Evolutionary conservation across 2,329 filamentous ascomycete species (phyloP), one percentile per base, ranked within the genome.

Genomic region (Fulvia fulva): DNA sequence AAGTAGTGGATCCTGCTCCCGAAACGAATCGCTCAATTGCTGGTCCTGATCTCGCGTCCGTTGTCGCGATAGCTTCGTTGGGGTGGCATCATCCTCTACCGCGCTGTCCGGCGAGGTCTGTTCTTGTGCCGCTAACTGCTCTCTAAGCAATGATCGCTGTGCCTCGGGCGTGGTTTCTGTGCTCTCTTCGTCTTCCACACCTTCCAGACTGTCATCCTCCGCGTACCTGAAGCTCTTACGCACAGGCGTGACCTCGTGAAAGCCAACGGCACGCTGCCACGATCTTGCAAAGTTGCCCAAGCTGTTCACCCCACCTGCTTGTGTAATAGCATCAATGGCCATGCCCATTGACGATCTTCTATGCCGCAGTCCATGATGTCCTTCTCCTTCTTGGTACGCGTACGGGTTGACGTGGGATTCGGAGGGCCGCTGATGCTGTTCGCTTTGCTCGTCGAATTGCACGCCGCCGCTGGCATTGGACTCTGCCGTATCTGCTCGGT

Each of bases 271-370:
- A 72, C 93, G 87, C 75, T 93, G 90, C 89, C 91, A 96, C 67
- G 90, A 96, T 60, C 89, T 85, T 46, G 92, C 90, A 72, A 97
- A 97, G 69, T 92, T 96, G 70, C 94, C 88, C 68, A 97, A 89
- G 74, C 90, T 95, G 78, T 97, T 97, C 61, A 92, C 88, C 52
- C 93, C 93, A 63, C 93, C 94, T 50, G 90, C 87, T 60, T 96
- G 87, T 65, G 89, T 68, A 21, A 79, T 61, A 6, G 79, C 75
- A 49, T 76, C 74, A 55, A 83, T 71, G 51, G 81, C 79, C 69
- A 81, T 75, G 8, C 76, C 76, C 66, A 80, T 75, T 7, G 78
- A 80, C 23, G 79, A 81, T 68, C 76, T 69, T 54, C 76, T 69
- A 34, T 71, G 62, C 28, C 76, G 69, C 51, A 79, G 55, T 14